A percentile compares a stretch with the other conserved stretches of the same genome.
Conservation (phyloP, 345 rosid genomes). For the Camelina laxa region DNA sequence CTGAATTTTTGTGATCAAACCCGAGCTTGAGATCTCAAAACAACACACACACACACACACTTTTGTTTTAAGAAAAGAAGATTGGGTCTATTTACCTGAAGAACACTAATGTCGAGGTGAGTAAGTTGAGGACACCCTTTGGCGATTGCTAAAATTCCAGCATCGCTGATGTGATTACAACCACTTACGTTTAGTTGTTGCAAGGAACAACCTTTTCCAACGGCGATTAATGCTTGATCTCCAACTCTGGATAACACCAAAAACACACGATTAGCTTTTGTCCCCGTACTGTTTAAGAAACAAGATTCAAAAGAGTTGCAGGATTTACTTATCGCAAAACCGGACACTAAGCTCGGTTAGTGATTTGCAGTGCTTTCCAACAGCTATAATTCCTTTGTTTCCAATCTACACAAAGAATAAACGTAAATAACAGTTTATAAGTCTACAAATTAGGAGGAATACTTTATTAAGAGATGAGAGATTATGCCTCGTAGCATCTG, state of each 20-base stretch:
- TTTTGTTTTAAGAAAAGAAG: neutral
- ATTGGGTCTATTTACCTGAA: slow-evolving; percentile 58
- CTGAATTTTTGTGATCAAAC: slow-evolving; percentile 45
- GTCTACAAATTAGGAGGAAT: slow-evolving; percentile 3
- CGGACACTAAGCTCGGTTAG: slow-evolving; percentile 85
- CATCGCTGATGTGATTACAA: slow-evolving; percentile 82
- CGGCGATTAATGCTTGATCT: slow-evolving; percentile 74
- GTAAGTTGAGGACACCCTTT: slow-evolving; percentile 80
- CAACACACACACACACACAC: neutral
- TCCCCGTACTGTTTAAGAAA: neutral
- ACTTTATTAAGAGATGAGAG: neutral
- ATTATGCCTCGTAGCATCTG: slow-evolving; percentile 81
- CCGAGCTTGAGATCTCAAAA: neutral
- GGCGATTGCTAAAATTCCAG: slow-evolving; percentile 82
- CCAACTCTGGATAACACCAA: slow-evolving; percentile 60
- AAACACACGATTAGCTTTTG: slow-evolving; percentile 22
- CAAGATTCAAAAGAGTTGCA: slow-evolving; percentile 25
- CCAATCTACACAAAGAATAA: slow-evolving; percentile 59
- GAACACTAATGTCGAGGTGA: slow-evolving; percentile 82
- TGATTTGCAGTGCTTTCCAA: slow-evolving; percentile 77
- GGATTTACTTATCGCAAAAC: slow-evolving; percentile 77
- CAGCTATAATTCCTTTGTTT: slow-evolving; percentile 73
- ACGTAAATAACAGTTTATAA: slow-evolving; percentile 2
- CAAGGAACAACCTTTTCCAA: slow-evolving; percentile 79
- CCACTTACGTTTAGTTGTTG: slow-evolving; percentile 82